A percentile compares a stretch with the other conserved stretches of the same genome.
Evolutionary conservation across 108 stramenopile genomes (phyloP).

Genomic region (Nitzschia inconspicua): DNA sequence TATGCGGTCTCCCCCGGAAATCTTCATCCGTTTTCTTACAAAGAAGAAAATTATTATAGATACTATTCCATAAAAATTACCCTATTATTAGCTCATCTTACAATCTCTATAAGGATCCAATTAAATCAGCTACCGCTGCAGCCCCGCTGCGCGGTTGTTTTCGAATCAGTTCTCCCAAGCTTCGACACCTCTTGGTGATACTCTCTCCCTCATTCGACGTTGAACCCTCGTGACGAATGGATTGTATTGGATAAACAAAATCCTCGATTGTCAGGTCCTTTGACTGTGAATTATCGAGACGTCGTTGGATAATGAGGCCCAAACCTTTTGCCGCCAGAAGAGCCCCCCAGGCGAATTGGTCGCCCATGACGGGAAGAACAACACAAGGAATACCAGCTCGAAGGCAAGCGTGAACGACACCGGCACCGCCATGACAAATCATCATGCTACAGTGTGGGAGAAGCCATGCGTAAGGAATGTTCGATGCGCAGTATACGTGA

Average conservation of each 20-base stretch:
- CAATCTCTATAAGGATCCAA: no score
- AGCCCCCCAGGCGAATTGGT: slow-evolving; percentile 19
- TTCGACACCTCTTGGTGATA: background rate
- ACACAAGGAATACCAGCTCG: slow-evolving; percentile 27
- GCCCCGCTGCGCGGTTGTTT: background rate
- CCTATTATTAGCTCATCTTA: no score
- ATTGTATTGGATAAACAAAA: background rate
- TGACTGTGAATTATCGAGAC: background rate
- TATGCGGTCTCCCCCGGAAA: no score
- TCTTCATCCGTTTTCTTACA: no score
- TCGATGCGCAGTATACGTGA: background rate
- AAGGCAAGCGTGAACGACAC: slow-evolving; percentile 16
- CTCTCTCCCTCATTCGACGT: background rate
- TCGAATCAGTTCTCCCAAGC: slow-evolving; percentile 5
- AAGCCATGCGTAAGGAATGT: slow-evolving; percentile 15
- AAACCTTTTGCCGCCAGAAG: slow-evolving; percentile 13
- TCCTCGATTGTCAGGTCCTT: background rate
- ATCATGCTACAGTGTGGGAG: slow-evolving; percentile 26
- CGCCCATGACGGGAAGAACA: slow-evolving; percentile 22
- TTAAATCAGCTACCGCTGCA: background rate
- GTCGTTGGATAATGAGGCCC: no score
- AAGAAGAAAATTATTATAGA: no score
- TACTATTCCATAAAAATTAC: no score
- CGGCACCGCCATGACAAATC: slow-evolving; percentile 31
- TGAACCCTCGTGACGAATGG: no score